Evolutionary conservation across 2,329 filamentous ascomycete species (phyloP), one percentile per base, ranked within the genome.

Genomic region (Cladophialophora bantiana): DNA sequence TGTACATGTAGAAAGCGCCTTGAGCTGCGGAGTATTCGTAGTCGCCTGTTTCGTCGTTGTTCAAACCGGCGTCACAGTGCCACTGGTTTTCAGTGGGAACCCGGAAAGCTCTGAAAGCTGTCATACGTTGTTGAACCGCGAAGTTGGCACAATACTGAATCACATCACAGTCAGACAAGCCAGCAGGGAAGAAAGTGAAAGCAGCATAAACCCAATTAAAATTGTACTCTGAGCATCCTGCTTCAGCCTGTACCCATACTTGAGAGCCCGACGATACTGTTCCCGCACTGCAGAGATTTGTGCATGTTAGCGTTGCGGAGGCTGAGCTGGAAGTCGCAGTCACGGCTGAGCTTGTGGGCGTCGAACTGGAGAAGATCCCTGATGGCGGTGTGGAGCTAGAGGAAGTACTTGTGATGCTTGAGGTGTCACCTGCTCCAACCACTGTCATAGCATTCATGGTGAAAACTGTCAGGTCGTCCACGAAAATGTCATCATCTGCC

Each of bases 401-500:
- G 34, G 59, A 54, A 36, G 59, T 53, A 4, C 32, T 61, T 32
- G 34, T 61, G 45, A 15, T 53, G 59, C 48, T 53, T 36, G 59
- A 26, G 18, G n/a, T 18, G 20, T 31, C 48, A 53, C 40, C 59
- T 40, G n/a, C 34, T 2, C 59, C 59, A 40, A 61, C 34, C 34
- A 61, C n/a, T 31, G 3, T 61, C 59, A 61, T 61, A 32, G 59
- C 59, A 61, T 61, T 61, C 59, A 61, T 61, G 7, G 59, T 61
- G 45, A 53, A 53, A n/a, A 61, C 48, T 54, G 59, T 61, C 59
- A 32, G 26, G 18, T 61, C 59, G 18, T 61, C 59, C n/a, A 61
- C 48, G 7, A 61, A 61, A 61, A 61, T 53, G 18, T n/a, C 42
- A 40, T 61, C 59, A 32, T 61, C 59, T 61, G 59, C 59, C 59